Evolutionary conservation across 1,284 basidiomycete species (phyloP), one percentile per base, ranked within the genome.

Genomic region (Cryptococcus floricola): DNA sequence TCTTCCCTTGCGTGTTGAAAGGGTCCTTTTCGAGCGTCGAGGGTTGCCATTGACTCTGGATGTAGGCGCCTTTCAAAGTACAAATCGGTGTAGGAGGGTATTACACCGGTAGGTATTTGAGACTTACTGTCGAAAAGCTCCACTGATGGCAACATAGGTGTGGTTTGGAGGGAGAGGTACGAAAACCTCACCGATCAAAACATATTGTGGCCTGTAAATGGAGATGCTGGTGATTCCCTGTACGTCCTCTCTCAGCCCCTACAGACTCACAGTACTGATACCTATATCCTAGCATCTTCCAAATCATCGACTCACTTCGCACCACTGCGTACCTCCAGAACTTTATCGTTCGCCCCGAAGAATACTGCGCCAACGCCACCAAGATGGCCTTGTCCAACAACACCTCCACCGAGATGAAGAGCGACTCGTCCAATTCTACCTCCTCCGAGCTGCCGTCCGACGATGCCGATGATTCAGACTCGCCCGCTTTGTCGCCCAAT

Each of bases 51-150:
- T n/a, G 28, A 39, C 23, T 45, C 9, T 19, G 8, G 4, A 5
- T 14, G n/a, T 39, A 57, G 56, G 46, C 56, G 12, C 56, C 56
- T 18, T 57, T 53, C 37, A 53, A 38, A 13, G 5, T 57, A 9
- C 51, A 53, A 14, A 53, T 57, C 28, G 56, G 56, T 41, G 43
- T 52, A 38, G 56, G 56, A 50, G 56, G 56, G 4, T 57, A 57
- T 19, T 57, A 57, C 27, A 46, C 41, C n/a, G 53, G 31, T 34
- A 34, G 10, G 31, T 34, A 3, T 23, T 23, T 10, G 31, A 6
- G 7, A 1, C 5, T 10, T 5, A 6, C 31, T 10, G 10, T 34
- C 31, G 31, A 34, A 10, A 34, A 34, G 7, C 7, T 34, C 31
- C 31, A 34, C 10, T 34, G 31, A 34, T 10, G 10, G 10, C 31